phyloP scores from a whole-genome alignment of 176 grass and related monocot genomes.

The Oryza meyeriana region DNA sequence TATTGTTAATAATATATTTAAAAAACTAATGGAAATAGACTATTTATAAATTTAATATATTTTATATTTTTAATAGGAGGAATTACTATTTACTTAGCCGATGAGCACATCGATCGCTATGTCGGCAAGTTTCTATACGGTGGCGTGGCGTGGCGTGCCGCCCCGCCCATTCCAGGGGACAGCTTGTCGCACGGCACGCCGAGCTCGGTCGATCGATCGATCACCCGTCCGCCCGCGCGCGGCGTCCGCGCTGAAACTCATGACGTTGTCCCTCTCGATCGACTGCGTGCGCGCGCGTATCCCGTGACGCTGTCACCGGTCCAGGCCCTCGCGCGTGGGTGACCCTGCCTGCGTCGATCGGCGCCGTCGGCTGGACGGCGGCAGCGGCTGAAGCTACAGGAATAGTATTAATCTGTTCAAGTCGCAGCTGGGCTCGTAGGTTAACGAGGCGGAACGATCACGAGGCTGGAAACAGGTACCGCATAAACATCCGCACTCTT shows the following conservation, averaged over 20 bases:
- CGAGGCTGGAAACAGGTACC: background rate
- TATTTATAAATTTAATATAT: no score
- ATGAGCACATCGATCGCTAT: background rate
- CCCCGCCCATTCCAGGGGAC: background rate
- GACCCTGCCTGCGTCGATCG: no score
- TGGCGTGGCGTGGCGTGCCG: background rate
- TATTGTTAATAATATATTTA: no score
- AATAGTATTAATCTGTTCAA: no score
- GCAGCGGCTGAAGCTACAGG: no score
- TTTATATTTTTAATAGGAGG: no score
- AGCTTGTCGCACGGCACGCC: no score
- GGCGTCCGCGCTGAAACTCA: background rate
- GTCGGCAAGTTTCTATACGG: background rate
- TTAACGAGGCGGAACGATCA: background rate
- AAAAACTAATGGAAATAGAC: no score
- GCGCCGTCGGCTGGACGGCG: no score
- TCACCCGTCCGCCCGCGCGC: no score
- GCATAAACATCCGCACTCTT: background rate
- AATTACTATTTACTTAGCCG: background rate
- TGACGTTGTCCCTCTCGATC: background rate
- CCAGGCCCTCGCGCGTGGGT: no score
- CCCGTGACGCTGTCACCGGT: background rate
- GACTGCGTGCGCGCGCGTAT: background rate
- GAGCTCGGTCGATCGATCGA: background rate
- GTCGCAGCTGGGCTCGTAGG: background rate